Conservation (phyloP, 164 flowering plant genomes). For the Akebia trifoliata region DNA sequence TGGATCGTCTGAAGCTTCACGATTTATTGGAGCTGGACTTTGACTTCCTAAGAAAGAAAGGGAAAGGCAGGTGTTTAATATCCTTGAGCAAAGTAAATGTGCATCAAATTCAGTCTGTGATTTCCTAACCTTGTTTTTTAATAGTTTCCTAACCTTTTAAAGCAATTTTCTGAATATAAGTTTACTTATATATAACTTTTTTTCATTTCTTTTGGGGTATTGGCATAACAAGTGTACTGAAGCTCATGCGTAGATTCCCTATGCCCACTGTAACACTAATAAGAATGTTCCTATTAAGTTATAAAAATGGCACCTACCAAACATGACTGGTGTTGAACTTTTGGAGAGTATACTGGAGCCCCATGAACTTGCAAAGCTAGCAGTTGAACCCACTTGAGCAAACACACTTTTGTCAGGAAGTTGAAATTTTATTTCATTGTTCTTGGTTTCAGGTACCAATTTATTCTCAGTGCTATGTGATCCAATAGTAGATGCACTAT, state of each 20-base stretch:
- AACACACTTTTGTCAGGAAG: slow-evolving; percentile 28
- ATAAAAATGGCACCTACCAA: slow-evolving; percentile 45
- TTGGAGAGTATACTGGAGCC: slow-evolving; percentile 28
- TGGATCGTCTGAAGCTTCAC: slow-evolving; percentile 38
- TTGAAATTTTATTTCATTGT: slow-evolving; percentile 25
- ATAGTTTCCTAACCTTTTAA: too few species aligned
- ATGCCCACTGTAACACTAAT: not conserved
- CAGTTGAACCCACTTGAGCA: slow-evolving; percentile 26
- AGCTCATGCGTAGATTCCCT: not conserved
- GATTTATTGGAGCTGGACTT: slow-evolving; percentile 29
- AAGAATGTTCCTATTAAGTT: not conserved
- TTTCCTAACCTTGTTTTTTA: too few species aligned
- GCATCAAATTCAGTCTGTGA: too few species aligned
- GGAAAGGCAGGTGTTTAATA: not conserved
- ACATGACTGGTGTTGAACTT: slow-evolving; percentile 34
- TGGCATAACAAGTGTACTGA: not conserved
- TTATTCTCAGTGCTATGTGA: slow-evolving; percentile 29
- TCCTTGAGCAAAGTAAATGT: not conserved
- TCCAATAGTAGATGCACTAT: slow-evolving; percentile 20
- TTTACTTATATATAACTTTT: not conserved
- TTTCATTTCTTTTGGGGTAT: not conserved
- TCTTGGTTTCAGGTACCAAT: slow-evolving; percentile 32
- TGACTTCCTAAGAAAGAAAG: slow-evolving; percentile 41
- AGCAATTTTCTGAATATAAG: too few species aligned
- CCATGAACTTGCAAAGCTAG: slow-evolving; percentile 45